Evolutionary conservation across 2,329 filamentous ascomycete genomes (phyloP).

Genomic region (Curvularia lunata): DNA sequence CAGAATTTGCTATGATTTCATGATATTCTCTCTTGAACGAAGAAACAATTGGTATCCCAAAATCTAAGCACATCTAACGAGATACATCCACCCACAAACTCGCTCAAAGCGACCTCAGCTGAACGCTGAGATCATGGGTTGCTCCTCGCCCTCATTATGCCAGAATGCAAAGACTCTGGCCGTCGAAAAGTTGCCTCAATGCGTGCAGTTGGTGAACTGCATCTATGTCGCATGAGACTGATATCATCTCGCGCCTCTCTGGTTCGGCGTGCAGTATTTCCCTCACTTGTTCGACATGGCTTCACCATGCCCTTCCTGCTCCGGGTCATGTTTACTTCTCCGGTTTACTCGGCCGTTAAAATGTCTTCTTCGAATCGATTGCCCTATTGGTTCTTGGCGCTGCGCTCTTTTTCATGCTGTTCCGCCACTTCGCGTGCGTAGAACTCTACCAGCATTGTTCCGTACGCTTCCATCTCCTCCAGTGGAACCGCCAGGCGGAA

Average conservation of each 20-base stretch:
- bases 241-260: slow-evolving; percentile 7
- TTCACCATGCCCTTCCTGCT: neutral
- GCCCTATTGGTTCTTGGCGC: slow-evolving; percentile 21
- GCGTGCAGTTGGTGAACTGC: slow-evolving; percentile 4
- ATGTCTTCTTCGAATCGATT: neutral
- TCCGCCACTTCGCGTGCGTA: slow-evolving; percentile 89
- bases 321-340: neutral
- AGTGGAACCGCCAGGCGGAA: slow-evolving; percentile 92
- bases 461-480: slow-evolving; percentile 95
- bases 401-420: slow-evolving; percentile 55
- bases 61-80: slow-evolving; percentile 23
- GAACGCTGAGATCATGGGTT: neutral
- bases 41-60: slow-evolving; percentile 26
- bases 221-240: slow-evolving; percentile 9
- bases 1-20: slow-evolving; percentile 12
- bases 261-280: neutral
- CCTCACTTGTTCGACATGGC: slow-evolving; percentile 3
- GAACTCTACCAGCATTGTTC: slow-evolving; percentile 98
- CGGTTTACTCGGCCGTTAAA: neutral
- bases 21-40: slow-evolving; percentile 13
- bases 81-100: slow-evolving; percentile 12
- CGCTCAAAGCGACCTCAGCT: slow-evolving; percentile 17
- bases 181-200: slow-evolving; percentile 9
- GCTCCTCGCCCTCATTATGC: slow-evolving; percentile 5
- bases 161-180: slow-evolving; percentile 12